Evolutionary conservation across 345 rosid species (phyloP).

Genomic region (Citrus unshiu): DNA sequence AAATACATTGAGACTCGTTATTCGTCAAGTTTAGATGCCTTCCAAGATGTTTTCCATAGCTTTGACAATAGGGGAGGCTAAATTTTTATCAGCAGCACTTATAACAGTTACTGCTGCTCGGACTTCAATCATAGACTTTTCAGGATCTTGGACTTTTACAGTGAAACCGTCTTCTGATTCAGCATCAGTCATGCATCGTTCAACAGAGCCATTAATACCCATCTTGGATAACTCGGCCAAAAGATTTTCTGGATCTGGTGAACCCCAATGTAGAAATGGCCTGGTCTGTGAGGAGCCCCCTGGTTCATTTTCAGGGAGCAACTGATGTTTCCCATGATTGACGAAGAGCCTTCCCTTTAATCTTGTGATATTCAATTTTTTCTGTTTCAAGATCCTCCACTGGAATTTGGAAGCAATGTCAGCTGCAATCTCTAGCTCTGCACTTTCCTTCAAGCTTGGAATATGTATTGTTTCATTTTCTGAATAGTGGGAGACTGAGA

Average conservation of each 20-base stretch:
- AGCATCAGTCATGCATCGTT: slow-evolving; percentile 15
- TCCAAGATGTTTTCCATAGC: slow-evolving; percentile 44
- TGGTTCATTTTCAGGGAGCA: slow-evolving; percentile 34
- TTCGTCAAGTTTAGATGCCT: slow-evolving; percentile 14
- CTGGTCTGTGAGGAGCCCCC: slow-evolving; percentile 23
- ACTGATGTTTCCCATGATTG: slow-evolving; percentile 38
- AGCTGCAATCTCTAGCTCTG: slow-evolving; percentile 48
- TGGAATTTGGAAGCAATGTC: slow-evolving; percentile 42
- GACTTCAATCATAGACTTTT: slow-evolving; percentile 44
- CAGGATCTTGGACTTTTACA: slow-evolving; percentile 38
- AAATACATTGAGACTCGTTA: not conserved
- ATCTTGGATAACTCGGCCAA: slow-evolving; percentile 36
- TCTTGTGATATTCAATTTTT: slow-evolving; percentile 43
- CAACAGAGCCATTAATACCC: slow-evolving; percentile 52
- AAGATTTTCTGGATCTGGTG: slow-evolving; percentile 47
- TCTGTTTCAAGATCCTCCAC: slow-evolving; percentile 43
- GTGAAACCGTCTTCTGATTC: slow-evolving; percentile 22
- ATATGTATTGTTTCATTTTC: slow-evolving; percentile 47
- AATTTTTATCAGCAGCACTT: slow-evolving; percentile 37
- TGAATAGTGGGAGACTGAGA: slow-evolving; percentile 31
- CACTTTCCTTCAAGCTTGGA: slow-evolving; percentile 31
- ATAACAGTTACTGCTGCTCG: slow-evolving; percentile 37
- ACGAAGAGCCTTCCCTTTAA: slow-evolving; percentile 58
- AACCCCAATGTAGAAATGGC: slow-evolving; percentile 45
- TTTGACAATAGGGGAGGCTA: slow-evolving; percentile 41